These are phyloP conservation scores for Barnettozyma pratensis DNA, from an alignment of 805 yeast genomes.

Conservation along the genomic window DNA sequence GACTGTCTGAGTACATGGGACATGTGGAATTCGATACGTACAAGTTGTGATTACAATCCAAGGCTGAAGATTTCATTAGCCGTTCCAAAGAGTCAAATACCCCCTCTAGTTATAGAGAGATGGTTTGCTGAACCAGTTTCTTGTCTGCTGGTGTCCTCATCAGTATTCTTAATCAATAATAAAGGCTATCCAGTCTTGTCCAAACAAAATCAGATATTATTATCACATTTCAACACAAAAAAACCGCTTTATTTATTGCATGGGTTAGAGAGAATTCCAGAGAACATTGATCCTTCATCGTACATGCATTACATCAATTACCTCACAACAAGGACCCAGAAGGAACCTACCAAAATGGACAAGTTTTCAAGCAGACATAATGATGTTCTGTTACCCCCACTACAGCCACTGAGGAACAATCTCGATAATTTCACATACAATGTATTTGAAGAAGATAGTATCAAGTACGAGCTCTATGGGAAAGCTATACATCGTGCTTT, in stretches of 20 bases:
- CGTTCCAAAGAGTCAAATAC: conserved; percentile 57
- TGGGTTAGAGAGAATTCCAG: conserved; percentile 42
- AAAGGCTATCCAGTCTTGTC: conserved; percentile 62
- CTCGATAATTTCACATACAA: conserved; percentile 58
- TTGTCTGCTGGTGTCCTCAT: conserved; percentile 48
- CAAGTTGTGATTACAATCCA: conserved; percentile 46
- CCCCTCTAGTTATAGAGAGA: conserved; percentile 44
- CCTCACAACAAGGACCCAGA: conserved; percentile 29
- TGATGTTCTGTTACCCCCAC: conserved; percentile 42
- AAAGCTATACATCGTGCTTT: conserved; percentile 23
- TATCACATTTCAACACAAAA: conserved; percentile 39
- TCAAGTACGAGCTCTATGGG: conserved; percentile 62
- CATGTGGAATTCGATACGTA: conserved; percentile 63
- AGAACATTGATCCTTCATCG: conserved; percentile 29
- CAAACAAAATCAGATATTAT: conserved; percentile 47
- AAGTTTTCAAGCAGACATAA: conserved; percentile 26
- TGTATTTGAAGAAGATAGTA: conserved; percentile 63
- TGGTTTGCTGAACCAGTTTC: conserved; percentile 70
- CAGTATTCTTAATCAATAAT: conserved; percentile 53
- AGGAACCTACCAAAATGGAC: conserved; percentile 27
- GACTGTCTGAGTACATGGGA: conserved; percentile 66
- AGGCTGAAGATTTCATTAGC: conserved; percentile 69
- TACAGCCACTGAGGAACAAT: conserved; percentile 63
- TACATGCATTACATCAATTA: conserved; percentile 41
- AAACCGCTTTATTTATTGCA: conserved; percentile 44